Evolutionary conservation across 805 yeast species (phyloP).

Genomic region (Ogataea henricii): DNA sequence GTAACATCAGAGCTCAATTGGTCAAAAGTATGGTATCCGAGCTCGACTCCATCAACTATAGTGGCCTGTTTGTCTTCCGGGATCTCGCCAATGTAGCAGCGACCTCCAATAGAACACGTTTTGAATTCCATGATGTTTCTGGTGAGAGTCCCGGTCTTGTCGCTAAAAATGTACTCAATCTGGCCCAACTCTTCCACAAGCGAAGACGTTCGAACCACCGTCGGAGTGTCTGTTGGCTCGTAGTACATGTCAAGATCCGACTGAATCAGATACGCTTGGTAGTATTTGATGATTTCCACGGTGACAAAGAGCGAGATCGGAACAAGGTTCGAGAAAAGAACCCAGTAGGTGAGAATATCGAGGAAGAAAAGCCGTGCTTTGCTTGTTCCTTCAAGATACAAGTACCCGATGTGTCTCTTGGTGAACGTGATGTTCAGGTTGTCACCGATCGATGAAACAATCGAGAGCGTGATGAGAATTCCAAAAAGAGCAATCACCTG

Average conservation of each 20-base stretch:
- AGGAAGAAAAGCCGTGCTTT: conserved; percentile 74
- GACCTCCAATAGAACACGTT: conserved; percentile 90
- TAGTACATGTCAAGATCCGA: conserved; percentile 94
- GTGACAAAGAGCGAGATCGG: conserved; percentile 97
- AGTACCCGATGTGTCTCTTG: conserved; percentile 56
- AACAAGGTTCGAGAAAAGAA: conserved; percentile 92
- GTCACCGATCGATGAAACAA: conserved; percentile 86
- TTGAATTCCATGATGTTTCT: conserved; percentile 96
- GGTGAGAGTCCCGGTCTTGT: conserved; percentile 96
- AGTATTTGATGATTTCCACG: conserved; percentile 91
- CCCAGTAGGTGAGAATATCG: conserved; percentile 93
- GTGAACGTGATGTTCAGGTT: conserved; percentile 67
- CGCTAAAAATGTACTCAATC: conserved; percentile 93
- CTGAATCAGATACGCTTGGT: conserved; percentile 91
- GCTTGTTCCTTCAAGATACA: conserved; percentile 68
- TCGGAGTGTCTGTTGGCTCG: conserved; percentile 86
- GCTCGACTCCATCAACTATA: conserved; percentile 73
- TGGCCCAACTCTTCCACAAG: conserved; percentile 97
- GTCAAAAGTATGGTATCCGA: conserved; percentile 74
- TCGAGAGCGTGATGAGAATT: conserved; percentile 69
- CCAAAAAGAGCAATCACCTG: conserved; percentile 89
- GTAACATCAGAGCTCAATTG: conserved; percentile 52
- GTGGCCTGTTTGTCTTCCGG: conserved; percentile 87
- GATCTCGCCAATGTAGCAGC: conserved; percentile 80
- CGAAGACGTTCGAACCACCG: conserved; percentile 92